Percentiles rank a stretch among this genome's conserved stretches.
Evolutionary conservation across 2,329 filamentous ascomycete species (phyloP).

Genomic region (Sphaerostilbella broomeana): DNA sequence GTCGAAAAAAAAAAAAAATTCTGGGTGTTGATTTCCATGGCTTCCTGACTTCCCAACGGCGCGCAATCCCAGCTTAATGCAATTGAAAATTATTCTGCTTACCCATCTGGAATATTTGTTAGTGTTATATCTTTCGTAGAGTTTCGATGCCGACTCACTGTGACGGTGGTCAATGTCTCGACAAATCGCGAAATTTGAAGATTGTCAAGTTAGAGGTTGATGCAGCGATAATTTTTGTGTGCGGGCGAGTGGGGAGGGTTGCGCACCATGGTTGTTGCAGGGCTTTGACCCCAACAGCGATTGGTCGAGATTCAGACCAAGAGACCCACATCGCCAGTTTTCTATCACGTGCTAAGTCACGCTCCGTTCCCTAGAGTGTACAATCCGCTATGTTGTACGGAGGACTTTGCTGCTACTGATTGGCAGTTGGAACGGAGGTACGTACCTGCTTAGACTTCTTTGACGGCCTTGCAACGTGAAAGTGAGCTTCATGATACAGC

Average conservation of each 20-base stretch:
- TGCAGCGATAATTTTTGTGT: constrained; percentile 37
- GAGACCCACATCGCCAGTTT: constrained; percentile 12
- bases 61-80: constrained; percentile 9
- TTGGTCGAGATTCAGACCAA: constrained; percentile 20
- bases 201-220: constrained; percentile 34
- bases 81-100: constrained; percentile 34
- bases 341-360: constrained; percentile 20
- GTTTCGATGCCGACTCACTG: constrained; percentile 37
- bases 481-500: no score
- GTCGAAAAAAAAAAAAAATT: no score
- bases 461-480: neutral
- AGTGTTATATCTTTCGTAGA: constrained; percentile 34
- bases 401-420: neutral
- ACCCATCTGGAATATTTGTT: constrained; percentile 51
- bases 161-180: constrained; percentile 42
- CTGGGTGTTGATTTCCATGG: neutral
- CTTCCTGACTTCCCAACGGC: constrained; percentile 6
- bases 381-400: no score
- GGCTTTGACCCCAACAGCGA: constrained; percentile 32
- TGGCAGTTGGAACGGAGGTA: constrained; percentile 1
- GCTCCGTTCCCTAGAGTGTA: no score
- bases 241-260: constrained; percentile 35
- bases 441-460: constrained; percentile 9
- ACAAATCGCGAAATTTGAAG: constrained; percentile 36
- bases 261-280: constrained; percentile 26